phyloP scores from a whole-genome alignment of 164 flowering plant species.

The Aristolochia californica region DNA sequence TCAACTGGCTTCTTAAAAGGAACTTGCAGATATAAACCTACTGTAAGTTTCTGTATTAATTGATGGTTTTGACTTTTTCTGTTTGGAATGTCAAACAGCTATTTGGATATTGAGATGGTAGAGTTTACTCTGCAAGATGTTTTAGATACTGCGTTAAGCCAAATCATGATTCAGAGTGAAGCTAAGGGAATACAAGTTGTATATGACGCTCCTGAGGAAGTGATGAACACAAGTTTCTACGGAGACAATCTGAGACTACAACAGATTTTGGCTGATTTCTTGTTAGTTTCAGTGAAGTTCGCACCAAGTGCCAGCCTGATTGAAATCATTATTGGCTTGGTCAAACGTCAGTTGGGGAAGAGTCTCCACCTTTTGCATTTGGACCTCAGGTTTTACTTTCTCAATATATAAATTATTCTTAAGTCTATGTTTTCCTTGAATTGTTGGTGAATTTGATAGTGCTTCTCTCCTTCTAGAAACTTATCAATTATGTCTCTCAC shows the following conservation, averaged over 20 bases:
- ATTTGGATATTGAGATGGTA: slow-evolving; percentile 80
- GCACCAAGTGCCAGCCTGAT: slow-evolving; percentile 66
- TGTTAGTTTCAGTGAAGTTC: slow-evolving; percentile 47
- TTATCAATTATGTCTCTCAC: too few species aligned
- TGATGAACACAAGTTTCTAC: slow-evolving; percentile 44
- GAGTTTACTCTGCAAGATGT: slow-evolving; percentile 74
- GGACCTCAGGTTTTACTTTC: slow-evolving; percentile 63
- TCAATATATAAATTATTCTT: too few species aligned
- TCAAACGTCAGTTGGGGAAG: slow-evolving; percentile 55
- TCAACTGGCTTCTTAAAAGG: too few species aligned
- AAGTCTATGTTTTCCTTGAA: too few species aligned
- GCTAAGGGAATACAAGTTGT: slow-evolving; percentile 46
- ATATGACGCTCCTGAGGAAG: slow-evolving; percentile 36
- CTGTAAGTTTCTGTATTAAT: too few species aligned
- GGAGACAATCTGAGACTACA: slow-evolving; percentile 92
- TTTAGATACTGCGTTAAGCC: slow-evolving; percentile 63
- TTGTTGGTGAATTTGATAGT: too few species aligned
- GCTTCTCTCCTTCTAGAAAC: too few species aligned
- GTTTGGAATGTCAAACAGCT: slow-evolving; percentile 31
- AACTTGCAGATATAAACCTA: too few species aligned
- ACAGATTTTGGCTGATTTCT: slow-evolving; percentile 77
- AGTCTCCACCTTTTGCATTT: slow-evolving; percentile 65
- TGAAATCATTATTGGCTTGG: slow-evolving; percentile 31
- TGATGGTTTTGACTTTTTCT: not conserved
- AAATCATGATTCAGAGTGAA: slow-evolving; percentile 70